Evolutionary conservation across 1,284 basidiomycete genomes (phyloP).

Genomic region (Pseudozyma sp.): DNA sequence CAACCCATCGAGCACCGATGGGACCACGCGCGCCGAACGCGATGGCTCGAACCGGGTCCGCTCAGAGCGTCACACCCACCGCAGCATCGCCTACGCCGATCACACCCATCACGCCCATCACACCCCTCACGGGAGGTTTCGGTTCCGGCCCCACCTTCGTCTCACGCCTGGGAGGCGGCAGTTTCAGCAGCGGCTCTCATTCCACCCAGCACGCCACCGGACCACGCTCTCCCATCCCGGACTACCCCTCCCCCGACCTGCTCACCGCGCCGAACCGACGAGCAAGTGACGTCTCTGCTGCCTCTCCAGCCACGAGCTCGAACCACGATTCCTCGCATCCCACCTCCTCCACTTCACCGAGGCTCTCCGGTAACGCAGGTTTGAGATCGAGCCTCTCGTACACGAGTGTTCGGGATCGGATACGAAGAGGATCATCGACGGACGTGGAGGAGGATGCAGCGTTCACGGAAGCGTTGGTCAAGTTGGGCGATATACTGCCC

Average conservation of each 20-base stretch:
- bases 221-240: constrained; percentile 11
- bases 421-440: constrained; percentile 21
- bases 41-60: constrained; percentile 21
- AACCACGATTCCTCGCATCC: background rate
- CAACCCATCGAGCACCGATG: constrained; percentile 21
- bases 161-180: constrained; percentile 30
- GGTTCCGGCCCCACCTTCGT: constrained; percentile 28
- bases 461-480: constrained; percentile 44
- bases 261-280: constrained; percentile 12
- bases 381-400: constrained; percentile 37
- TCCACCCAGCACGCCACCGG: background rate
- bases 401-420: constrained; percentile 34
- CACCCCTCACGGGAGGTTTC: constrained; percentile 12
- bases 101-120: constrained; percentile 31
- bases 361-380: background rate
- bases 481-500: constrained; percentile 58
- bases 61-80: constrained; percentile 6
- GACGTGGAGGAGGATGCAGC: constrained; percentile 17
- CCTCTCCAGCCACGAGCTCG: constrained; percentile 10
- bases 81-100: constrained; percentile 16
- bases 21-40: constrained; percentile 33
- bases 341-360: constrained; percentile 1
- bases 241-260: constrained; percentile 21
- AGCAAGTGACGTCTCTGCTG: constrained; percentile 10
- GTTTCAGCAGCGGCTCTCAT: constrained; percentile 12